A percentile compares a stretch with the other conserved stretches of the same genome.
These are phyloP conservation scores for Geotrichum fermentans DNA, from an alignment of 1,139 yeast genomes.

Conservation along the genomic window DNA sequence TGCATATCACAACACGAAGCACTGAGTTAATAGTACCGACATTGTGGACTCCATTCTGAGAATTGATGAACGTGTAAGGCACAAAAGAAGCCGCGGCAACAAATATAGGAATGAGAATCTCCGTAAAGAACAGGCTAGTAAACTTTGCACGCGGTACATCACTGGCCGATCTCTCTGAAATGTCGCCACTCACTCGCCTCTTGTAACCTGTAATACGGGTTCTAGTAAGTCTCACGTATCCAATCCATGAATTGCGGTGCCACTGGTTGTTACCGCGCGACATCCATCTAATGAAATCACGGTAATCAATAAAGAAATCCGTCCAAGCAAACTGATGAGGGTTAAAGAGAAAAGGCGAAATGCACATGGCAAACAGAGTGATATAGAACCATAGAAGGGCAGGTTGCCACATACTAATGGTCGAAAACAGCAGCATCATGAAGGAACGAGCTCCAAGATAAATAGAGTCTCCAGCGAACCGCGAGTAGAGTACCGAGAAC, in stretches of 20 bases:
- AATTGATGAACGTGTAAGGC: conserved; percentile 89
- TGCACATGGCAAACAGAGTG: conserved; percentile 79
- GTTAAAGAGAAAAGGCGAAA: conserved; percentile 92
- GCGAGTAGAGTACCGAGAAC: conserved; percentile 87
- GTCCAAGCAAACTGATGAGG: conserved; percentile 99
- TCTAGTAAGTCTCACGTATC: conserved; percentile 90
- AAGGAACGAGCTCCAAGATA: conserved; percentile 92
- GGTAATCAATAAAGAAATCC: conserved; percentile 96
- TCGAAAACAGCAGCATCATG: conserved; percentile 84
- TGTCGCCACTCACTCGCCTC: conserved; percentile 79
- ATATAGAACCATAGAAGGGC: conserved; percentile 99
- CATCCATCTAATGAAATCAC: conserved; percentile 97
- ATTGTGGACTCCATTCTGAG: conserved; percentile 86
- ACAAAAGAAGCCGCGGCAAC: conserved; percentile 88
- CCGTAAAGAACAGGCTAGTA: conserved; percentile 78
- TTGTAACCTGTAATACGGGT: conserved; percentile 98
- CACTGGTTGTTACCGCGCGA: conserved; percentile 98
- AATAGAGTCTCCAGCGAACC: conserved; percentile 96
- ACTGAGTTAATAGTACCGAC: conserved; percentile 65
- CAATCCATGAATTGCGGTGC: conserved; percentile 99
- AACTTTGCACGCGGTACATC: conserved; percentile 94
- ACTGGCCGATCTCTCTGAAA: conserved; percentile 89
- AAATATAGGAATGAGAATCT: conserved; percentile 74
- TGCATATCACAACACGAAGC: conserved; percentile 79
- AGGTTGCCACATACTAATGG: conserved; percentile 95